A percentile compares a stretch with the other conserved stretches of the same genome.
These are phyloP conservation scores for Moniliophthora roreri DNA, from an alignment of 1,284 basidiomycete species.

Conservation along the genomic window DNA sequence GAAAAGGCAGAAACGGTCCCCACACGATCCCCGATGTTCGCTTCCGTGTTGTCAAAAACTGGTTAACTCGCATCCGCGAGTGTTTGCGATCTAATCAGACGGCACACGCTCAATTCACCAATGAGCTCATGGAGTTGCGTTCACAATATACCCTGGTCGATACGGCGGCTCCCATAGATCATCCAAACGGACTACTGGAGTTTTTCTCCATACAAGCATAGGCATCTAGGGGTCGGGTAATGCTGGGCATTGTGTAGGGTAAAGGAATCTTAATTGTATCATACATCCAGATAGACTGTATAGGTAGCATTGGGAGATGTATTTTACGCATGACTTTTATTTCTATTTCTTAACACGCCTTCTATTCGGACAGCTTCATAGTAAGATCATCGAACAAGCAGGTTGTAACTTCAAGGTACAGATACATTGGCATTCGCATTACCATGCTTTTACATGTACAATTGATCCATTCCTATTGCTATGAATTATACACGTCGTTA, in stretches of 20 bases:
- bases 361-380: too few species aligned
- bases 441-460: not conserved
- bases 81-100: not conserved
- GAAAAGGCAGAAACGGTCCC: not conserved
- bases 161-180: not conserved
- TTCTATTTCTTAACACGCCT: too few species aligned
- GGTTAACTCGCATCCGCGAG: slow-evolving; percentile 1
- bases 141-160: not conserved
- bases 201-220: not conserved
- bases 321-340: not conserved
- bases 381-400: too few species aligned
- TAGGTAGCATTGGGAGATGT: not conserved
- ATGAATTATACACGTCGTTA: slow-evolving; percentile 14
- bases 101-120: slow-evolving; percentile 1
- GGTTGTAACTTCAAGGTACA: too few species aligned
- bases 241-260: not conserved
- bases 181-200: not conserved
- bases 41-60: not conserved
- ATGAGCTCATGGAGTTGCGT: not conserved
- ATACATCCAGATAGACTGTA: not conserved
- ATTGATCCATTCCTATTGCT: not conserved
- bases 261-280: not conserved
- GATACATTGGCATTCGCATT: not conserved
- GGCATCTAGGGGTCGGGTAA: not conserved
- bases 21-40: not conserved